These are phyloP conservation scores for Pseudoturritis turrita DNA, from an alignment of 345 rosid genomes.

Conservation along the genomic window DNA sequence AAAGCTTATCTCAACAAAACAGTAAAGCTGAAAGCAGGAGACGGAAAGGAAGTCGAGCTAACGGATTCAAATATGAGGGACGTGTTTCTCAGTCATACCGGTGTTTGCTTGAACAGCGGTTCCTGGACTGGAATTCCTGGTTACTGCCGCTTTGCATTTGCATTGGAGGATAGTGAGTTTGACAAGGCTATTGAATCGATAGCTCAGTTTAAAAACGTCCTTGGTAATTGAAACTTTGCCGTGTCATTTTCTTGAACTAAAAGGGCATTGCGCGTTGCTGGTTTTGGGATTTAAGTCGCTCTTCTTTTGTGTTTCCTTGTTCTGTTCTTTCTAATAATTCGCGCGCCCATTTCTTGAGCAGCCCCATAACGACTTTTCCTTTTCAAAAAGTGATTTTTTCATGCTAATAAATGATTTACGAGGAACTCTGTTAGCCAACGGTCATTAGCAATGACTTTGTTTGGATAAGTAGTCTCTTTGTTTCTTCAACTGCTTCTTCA, in stretches of 20 bases:
- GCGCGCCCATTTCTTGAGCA: neutral
- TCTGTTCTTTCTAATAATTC: slow-evolving; percentile 13
- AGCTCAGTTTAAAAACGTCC: slow-evolving; percentile 42
- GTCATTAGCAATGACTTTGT: neutral
- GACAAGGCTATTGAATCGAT: slow-evolving; percentile 70
- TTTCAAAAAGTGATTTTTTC: neutral
- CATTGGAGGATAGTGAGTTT: slow-evolving; percentile 64
- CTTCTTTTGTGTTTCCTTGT: neutral
- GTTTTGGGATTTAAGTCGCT: neutral
- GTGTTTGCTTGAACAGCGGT: slow-evolving; percentile 80
- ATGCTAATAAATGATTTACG: slow-evolving; percentile 3
- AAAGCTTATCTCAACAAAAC: slow-evolving; percentile 54
- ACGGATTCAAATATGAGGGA: slow-evolving; percentile 67
- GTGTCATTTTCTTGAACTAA: neutral
- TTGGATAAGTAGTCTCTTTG: no score
- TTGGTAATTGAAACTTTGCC: slow-evolving; percentile 10
- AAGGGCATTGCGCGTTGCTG: neutral
- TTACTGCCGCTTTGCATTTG: slow-evolving; percentile 85
- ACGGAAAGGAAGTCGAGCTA: slow-evolving; percentile 44
- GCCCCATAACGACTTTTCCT: neutral
- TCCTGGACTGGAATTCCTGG: slow-evolving; percentile 87
- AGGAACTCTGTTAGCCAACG: neutral
- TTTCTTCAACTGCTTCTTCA: no score
- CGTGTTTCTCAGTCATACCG: slow-evolving; percentile 57
- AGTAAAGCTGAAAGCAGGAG: slow-evolving; percentile 35